These are phyloP conservation scores for Zoysia pacifica DNA, from an alignment of 176 grass and related monocot species.

Conservation along the genomic window DNA sequence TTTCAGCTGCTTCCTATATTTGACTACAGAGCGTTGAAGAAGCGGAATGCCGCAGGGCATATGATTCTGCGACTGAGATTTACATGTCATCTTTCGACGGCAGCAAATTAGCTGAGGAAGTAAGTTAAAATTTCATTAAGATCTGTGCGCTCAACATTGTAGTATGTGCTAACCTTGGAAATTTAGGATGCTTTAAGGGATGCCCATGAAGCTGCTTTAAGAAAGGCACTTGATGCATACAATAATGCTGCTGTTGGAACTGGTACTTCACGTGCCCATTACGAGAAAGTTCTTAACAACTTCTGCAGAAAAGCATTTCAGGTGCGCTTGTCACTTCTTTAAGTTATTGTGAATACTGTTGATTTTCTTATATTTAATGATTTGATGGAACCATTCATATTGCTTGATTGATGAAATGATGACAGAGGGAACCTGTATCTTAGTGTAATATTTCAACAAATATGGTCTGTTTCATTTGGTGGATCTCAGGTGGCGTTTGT, in stretches of 20 bases:
- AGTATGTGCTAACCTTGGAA: slow-evolving; percentile 19
- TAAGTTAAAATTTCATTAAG: slow-evolving; percentile 39
- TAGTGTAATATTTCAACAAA: slow-evolving; percentile 5
- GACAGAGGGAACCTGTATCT: neutral
- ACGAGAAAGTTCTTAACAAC: slow-evolving; percentile 68
- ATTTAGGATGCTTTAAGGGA: slow-evolving; percentile 65
- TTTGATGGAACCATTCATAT: neutral
- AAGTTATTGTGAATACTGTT: neutral
- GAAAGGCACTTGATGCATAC: slow-evolving; percentile 66
- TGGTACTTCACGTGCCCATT: slow-evolving; percentile 57
- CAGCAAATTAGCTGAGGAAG: slow-evolving; percentile 64
- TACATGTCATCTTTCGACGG: slow-evolving; percentile 64
- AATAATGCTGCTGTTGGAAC: slow-evolving; percentile 59
- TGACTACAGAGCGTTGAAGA: slow-evolving; percentile 77
- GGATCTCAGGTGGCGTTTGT: no score
- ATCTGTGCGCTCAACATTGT: neutral
- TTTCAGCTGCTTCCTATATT: slow-evolving; percentile 8
- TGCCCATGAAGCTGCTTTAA: slow-evolving; percentile 66
- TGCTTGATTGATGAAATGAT: neutral
- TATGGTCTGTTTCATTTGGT: neutral
- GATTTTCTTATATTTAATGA: neutral
- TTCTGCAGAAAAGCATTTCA: slow-evolving; percentile 76
- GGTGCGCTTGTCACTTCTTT: slow-evolving; percentile 36
- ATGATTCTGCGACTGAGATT: slow-evolving; percentile 63
- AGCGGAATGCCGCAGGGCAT: slow-evolving; percentile 66